These are phyloP conservation scores for Candida dubliniensis DNA, from an alignment of 1,139 yeast species.

Conservation along the genomic window DNA sequence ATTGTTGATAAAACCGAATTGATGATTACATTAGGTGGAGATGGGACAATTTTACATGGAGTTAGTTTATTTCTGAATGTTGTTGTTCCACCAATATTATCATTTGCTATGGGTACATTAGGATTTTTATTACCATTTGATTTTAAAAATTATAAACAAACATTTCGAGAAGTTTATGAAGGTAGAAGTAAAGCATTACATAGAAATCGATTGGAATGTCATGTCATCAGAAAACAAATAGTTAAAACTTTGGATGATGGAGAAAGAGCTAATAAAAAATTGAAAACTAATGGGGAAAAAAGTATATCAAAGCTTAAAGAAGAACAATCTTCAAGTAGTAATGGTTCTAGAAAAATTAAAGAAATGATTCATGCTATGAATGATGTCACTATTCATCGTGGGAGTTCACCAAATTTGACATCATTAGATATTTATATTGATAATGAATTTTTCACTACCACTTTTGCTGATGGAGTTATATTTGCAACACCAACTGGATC, in stretches of 20 bases:
- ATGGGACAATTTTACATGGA: conserved; percentile 86
- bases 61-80: conserved; percentile 63
- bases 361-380: conserved; percentile 76
- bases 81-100: conserved; percentile 82
- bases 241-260: conserved; percentile 9
- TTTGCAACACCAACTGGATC: conserved; percentile 93
- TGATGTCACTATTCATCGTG: conserved; percentile 85
- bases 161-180: conserved; percentile 64
- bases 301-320: background rate
- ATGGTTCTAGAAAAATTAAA: conserved; percentile 15
- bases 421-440: conserved; percentile 80
- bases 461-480: conserved; percentile 88
- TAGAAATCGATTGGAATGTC: conserved; percentile 77
- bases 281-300: background rate
- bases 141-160: conserved; percentile 57
- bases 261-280: conserved; percentile 1
- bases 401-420: conserved; percentile 82
- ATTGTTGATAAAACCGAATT: conserved; percentile 64
- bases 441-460: conserved; percentile 79
- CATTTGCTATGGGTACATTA: conserved; percentile 87
- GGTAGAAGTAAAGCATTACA: conserved; percentile 71
- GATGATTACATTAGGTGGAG: conserved; percentile 89
- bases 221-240: conserved; percentile 46
- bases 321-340: background rate
- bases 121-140: conserved; percentile 91